Percentiles rank a stretch among this genome's conserved stretches.
Conservation (phyloP, 768 basidiomycete genomes). For the Kwoniella dendrophila region DNA sequence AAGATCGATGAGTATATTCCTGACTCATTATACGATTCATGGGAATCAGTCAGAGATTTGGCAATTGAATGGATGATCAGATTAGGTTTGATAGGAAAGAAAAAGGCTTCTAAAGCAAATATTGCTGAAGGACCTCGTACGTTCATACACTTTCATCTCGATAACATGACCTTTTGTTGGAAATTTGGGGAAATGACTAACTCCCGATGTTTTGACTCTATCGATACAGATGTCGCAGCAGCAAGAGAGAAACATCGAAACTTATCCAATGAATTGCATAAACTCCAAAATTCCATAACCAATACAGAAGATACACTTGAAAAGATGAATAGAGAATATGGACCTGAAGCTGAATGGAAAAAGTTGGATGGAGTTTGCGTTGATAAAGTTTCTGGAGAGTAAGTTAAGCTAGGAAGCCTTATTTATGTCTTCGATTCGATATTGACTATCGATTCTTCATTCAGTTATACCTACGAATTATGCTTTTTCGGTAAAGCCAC, state of each 20-base stretch:
- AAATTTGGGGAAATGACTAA: not conserved
- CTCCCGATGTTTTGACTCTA: not conserved
- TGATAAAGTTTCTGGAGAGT: conserved; percentile 85
- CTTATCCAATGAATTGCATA: conserved; percentile 64
- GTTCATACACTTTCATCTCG: conserved; percentile 3
- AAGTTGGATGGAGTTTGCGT: conserved; percentile 83
- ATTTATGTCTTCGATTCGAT: not conserved
- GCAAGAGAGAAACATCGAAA: conserved; percentile 51
- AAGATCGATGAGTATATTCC: conserved; percentile 81
- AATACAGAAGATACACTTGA: conserved; percentile 61
- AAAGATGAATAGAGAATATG: conserved; percentile 70
- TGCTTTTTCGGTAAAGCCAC: conserved; percentile 86
- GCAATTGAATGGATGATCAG: conserved; percentile 67
- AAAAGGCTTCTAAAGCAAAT: conserved; percentile 18
- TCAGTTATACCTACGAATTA: conserved; percentile 88
- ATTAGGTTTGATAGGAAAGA: conserved; percentile 63
- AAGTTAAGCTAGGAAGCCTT: conserved; percentile 55
- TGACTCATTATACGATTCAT: conserved; percentile 72
- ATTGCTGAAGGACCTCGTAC: conserved; percentile 43
- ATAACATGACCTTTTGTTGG: conserved; percentile 1
- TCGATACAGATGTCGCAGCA: conserved; percentile 54
- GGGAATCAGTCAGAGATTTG: conserved; percentile 67
- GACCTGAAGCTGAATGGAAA: conserved; percentile 89
- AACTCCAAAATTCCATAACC: conserved; percentile 61
- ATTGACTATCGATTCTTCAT: not conserved